These are phyloP conservation scores for Salvia splendens DNA, from an alignment of 257 asterid species.

Conservation along the genomic window DNA sequence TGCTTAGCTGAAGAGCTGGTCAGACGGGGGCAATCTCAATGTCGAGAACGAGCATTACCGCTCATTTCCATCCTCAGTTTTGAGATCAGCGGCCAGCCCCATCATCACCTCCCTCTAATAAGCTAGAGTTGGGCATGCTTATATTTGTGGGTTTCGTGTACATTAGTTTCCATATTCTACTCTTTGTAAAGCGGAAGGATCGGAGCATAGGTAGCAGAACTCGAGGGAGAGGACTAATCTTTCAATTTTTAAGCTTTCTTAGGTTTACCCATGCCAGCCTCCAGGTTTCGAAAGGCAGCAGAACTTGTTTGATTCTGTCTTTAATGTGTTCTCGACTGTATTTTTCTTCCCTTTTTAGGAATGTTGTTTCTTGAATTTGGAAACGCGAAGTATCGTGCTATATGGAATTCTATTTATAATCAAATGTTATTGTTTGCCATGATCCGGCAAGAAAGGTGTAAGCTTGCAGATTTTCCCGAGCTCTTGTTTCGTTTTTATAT, in stretches of 20 bases:
- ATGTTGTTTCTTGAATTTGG: slow-evolving; percentile 18
- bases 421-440: slow-evolving; percentile 10
- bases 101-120: slow-evolving; percentile 31
- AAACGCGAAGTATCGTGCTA: background rate
- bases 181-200: slow-evolving; percentile 42
- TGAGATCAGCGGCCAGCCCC: slow-evolving; percentile 27
- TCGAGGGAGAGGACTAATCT: slow-evolving; percentile 38
- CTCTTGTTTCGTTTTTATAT: too few relatives aligned
- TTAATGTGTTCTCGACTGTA: slow-evolving; percentile 23
- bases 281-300: slow-evolving; percentile 8
- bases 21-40: slow-evolving; percentile 25
- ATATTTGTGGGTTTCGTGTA: slow-evolving; percentile 30
- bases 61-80: slow-evolving; percentile 20
- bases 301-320: background rate
- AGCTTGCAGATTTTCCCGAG: background rate
- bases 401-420: background rate
- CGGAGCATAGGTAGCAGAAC: slow-evolving; percentile 42
- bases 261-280: slow-evolving; percentile 18
- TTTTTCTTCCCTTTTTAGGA: background rate
- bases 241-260: slow-evolving; percentile 32
- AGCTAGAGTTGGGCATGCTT: slow-evolving; percentile 23
- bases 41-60: slow-evolving; percentile 27
- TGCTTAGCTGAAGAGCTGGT: slow-evolving; percentile 34
- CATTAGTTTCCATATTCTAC: slow-evolving; percentile 27
- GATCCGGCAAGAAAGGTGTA: slow-evolving; percentile 10